Evolutionary conservation across 257 asterid genomes (phyloP).

Genomic region (Lycium barbarum): DNA sequence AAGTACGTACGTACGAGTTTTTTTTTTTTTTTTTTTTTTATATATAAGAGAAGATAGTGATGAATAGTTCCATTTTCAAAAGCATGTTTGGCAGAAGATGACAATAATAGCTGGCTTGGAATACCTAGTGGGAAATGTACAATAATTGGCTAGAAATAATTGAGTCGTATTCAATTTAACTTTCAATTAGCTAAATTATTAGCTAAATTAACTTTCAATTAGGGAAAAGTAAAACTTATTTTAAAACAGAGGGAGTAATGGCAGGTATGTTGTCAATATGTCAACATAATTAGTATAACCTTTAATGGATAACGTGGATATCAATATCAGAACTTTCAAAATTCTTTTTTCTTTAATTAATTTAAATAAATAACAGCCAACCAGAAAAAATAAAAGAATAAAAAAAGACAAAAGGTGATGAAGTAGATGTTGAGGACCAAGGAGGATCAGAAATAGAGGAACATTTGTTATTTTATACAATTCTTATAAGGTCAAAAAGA

Average conservation of each 20-base stretch:
- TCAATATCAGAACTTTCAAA: neutral
- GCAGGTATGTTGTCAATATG: too few species aligned
- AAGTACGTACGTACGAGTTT: too few species aligned
- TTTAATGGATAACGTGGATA: neutral
- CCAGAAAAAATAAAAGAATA: neutral
- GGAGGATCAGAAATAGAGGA: neutral
- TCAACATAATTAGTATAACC: too few species aligned
- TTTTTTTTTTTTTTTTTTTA: too few species aligned
- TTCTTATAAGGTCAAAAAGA: constrained; percentile 12
- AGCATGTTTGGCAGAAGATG: neutral
- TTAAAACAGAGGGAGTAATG: too few species aligned
- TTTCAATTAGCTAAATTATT: too few species aligned
- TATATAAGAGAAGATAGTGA: neutral
- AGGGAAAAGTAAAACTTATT: too few species aligned
- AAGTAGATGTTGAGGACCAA: neutral
- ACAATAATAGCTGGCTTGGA: neutral
- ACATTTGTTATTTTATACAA: constrained; percentile 21
- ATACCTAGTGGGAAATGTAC: neutral
- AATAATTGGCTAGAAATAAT: neutral
- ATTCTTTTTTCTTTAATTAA: neutral
- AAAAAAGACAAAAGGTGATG: neutral
- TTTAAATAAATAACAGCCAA: neutral
- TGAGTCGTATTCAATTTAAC: too few species aligned
- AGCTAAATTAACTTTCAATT: too few species aligned
- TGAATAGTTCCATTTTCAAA: neutral